Evolutionary conservation across 805 yeast genomes (phyloP), one percentile per base, ranked within the genome.

Genomic region (Candida glaebosa): DNA sequence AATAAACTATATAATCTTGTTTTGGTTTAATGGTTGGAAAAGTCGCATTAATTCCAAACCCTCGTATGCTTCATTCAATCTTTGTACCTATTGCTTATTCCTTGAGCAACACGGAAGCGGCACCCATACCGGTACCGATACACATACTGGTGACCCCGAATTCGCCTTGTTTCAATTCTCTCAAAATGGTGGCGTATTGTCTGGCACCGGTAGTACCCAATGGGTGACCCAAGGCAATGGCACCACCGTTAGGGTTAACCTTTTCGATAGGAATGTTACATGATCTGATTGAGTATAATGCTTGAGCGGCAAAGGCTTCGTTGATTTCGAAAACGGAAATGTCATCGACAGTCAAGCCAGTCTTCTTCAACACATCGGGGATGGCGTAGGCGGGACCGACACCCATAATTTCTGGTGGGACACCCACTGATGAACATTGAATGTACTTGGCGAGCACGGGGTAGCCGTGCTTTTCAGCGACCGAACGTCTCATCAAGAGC

Each of bases 41-140:
- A n/a, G n/a, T n/a, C n/a, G n/a, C n/a, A n/a, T n/a, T n/a, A n/a
- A n/a, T n/a, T n/a, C n/a, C n/a, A n/a, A n/a, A n/a, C n/a, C n/a
- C n/a, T n/a, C n/a, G n/a, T n/a, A n/a, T n/a, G n/a, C n/a, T n/a
- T n/a, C n/a, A n/a, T n/a, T n/a, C n/a, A n/a, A n/a, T n/a, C n/a
- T n/a, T n/a, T n/a, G n/a, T n/a, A n/a, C n/a, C n/a, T n/a, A n/a
- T n/a, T n/a, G 35, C 30, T 60, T 73, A 88, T 71, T 91, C 98
- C 56, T 76, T 84, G 34, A 87, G 75, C 53, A 91, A 76, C 34
- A 90, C 72, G 10, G 91, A 84, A 37, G 98, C 98, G 25, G 97
- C 96, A 50, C 98, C 98, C 95, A 90, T 91, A 54, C 98, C 98
- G 26, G 97, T 88, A 56, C 98, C 98, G 50, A 91, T 82, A 72